A percentile compares a stretch with the other conserved stretches of the same genome.
Conservation (phyloP, 2,329 filamentous ascomycete genomes). For the Colletotrichum spinosum region DNA sequence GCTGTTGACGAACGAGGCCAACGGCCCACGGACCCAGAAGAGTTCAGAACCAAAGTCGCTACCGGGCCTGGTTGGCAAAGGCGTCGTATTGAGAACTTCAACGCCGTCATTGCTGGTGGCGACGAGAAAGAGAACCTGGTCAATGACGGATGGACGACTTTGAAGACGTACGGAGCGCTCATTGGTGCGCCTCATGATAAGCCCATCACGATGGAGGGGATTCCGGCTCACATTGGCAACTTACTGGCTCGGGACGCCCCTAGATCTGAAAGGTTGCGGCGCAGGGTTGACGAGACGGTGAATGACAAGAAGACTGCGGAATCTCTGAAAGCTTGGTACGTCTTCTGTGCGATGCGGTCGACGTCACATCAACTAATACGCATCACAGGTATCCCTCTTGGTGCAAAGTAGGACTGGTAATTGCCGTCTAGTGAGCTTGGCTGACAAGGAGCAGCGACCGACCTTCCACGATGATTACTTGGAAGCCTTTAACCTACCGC, state of each 20-base stretch:
- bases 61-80: conserved; percentile 60
- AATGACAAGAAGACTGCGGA: conserved; percentile 62
- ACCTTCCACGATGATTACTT: conserved; percentile 72
- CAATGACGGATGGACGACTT: conserved; percentile 60
- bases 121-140: conserved; percentile 56
- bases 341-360: too few species aligned
- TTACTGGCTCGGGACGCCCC: conserved; percentile 56
- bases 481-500: conserved; percentile 65
- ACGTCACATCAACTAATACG: too few species aligned
- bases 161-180: conserved; percentile 53
- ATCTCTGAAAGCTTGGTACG: conserved; percentile 69
- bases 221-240: conserved; percentile 47
- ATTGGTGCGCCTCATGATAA: conserved; percentile 43
- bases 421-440: too few species aligned
- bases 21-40: conserved; percentile 52
- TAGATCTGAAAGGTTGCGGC: conserved; percentile 56
- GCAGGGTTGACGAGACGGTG: conserved; percentile 63
- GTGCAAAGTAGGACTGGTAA: conserved; percentile 60
- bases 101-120: conserved; percentile 46
- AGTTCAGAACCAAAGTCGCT: conserved; percentile 52
- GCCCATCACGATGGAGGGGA: conserved; percentile 37
- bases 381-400: conserved; percentile 51
- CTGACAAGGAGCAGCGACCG: conserved; percentile 52
- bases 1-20: conserved; percentile 53
- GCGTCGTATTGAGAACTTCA: conserved; percentile 58